Conservation (phyloP, 2,329 filamentous ascomycete genomes). For the Alternaria brassicae region DNA sequence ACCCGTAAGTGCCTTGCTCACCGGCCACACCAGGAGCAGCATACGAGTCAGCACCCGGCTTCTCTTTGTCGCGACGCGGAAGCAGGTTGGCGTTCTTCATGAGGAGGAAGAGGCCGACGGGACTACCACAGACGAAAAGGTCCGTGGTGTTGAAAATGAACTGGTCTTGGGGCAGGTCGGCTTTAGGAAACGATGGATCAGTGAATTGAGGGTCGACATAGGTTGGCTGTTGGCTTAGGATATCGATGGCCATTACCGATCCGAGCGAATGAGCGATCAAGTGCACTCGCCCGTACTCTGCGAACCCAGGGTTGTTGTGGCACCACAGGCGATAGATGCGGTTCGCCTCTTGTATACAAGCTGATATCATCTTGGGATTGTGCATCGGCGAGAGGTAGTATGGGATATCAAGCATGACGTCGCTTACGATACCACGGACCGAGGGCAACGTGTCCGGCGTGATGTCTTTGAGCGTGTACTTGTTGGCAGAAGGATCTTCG, state of each 20-base stretch:
- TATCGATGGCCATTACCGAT: constrained; percentile 91
- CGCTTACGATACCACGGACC: constrained; percentile 89
- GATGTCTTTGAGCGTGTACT: constrained; percentile 81
- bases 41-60: constrained; percentile 73
- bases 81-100: constrained; percentile 76
- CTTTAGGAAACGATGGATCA: constrained; percentile 47
- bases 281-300: constrained; percentile 82
- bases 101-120: constrained; percentile 89
- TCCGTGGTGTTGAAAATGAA: constrained; percentile 95
- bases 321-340: constrained; percentile 97
- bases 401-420: constrained; percentile 98
- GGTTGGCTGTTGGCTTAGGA: constrained; percentile 88
- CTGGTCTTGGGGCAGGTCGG: constrained; percentile 58
- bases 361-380: constrained; percentile 91
- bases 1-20: constrained; percentile 82
- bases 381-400: constrained; percentile 93
- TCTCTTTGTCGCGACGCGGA: constrained; percentile 77
- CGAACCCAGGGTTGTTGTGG: constrained; percentile 87
- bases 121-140: constrained; percentile 88
- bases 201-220: constrained; percentile 59
- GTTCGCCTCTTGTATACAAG: constrained; percentile 89
- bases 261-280: constrained; percentile 92
- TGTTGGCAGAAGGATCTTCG: constrained; percentile 65
- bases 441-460: constrained; percentile 89
- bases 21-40: constrained; percentile 68